Conservation (phyloP, 305 asterid species). For the Plantago lanceolata region DNA sequence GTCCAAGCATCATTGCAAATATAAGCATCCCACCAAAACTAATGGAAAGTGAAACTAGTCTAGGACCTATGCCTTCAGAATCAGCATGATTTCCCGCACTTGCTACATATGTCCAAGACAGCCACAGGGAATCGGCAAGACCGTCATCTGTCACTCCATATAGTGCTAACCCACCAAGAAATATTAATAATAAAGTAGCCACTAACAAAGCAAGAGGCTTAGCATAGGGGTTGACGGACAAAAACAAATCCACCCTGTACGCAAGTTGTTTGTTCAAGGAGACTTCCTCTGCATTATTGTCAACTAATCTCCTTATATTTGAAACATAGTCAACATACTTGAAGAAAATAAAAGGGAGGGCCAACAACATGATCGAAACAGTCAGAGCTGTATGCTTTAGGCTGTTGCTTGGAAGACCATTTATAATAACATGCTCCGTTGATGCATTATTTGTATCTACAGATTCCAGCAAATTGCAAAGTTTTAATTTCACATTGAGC, state of each 20-base stretch:
- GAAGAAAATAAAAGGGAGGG: constrained; percentile 61
- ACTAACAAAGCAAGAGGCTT: constrained; percentile 76
- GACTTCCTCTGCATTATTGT: constrained; percentile 57
- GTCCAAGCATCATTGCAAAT: constrained; percentile 97
- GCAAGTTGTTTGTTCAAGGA: constrained; percentile 78
- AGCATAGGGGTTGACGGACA: constrained; percentile 76
- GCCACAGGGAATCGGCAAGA: constrained; percentile 76
- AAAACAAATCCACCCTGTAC: constrained; percentile 65
- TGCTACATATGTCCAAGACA: constrained; percentile 88
- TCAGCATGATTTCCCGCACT: constrained; percentile 79
- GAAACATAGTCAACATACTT: constrained; percentile 65
- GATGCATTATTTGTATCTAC: constrained; percentile 31
- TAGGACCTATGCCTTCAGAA: constrained; percentile 74
- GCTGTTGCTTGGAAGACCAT: constrained; percentile 34
- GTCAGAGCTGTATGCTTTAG: constrained; percentile 55
- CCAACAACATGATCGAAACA: constrained; percentile 47
- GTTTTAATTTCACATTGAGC: constrained; percentile 47
- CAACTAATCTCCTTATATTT: constrained; percentile 48
- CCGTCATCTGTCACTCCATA: constrained; percentile 74
- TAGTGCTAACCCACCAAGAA: constrained; percentile 79
- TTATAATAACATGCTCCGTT: constrained; percentile 23
- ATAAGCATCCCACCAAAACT: constrained; percentile 96
- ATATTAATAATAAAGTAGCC: constrained; percentile 71
- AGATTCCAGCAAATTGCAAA: constrained; percentile 45
- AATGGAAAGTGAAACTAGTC: constrained; percentile 71